Base-by-base conservation (phyloP, 2,329 filamentous ascomycete genomes). In the Botrytis hyacinthi region DNA sequence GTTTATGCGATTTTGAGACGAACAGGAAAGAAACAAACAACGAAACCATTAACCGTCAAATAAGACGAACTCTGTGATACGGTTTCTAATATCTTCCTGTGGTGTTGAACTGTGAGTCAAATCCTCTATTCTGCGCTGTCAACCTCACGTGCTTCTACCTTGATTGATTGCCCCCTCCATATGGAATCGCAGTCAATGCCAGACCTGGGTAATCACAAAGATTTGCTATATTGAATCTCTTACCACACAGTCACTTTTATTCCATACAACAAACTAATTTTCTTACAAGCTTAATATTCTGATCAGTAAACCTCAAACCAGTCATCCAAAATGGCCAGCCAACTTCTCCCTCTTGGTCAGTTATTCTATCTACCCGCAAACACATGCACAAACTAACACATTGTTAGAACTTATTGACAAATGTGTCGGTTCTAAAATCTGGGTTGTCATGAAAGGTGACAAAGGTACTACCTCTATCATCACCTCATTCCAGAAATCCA, bases 381-480 rank as follows among this genome's bases (percentile, higher is more conserved):
- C 78, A 60, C 67, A 77, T 22, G 75, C 76, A 73, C 76, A 78
- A 48, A 76, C 75, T 78, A 62, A 42, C 16, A 57, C 32, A 62
- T 20, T 73, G 46, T 63, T 81, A 97, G 96, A 99, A 84, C 90
- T 99, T 82, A 98, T 99, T 83, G 96, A 99, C 86, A 98, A 98
- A 84, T 99, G 96, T 82, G 95, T 99, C 77, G 96, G 96, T 75
- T 98, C 95, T 72, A 92, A 92, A 80, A 98, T 99, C 83, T 98
- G 95, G 95, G 95, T 99, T 76, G 90, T 99, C 80, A 99, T 99
- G 96, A 99, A 99, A 85, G 94, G 95, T 78, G 96, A 98, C 82
- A 98, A 98, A 87, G 96, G 96, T 97, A 84, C 75, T 65, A 61
- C 63, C 40, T 65, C 26, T 63, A 42, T 57, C 62, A n/a, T 10